Base-by-base conservation (phyloP, 306 rosid species). In the Prosopis cineraria region DNA sequence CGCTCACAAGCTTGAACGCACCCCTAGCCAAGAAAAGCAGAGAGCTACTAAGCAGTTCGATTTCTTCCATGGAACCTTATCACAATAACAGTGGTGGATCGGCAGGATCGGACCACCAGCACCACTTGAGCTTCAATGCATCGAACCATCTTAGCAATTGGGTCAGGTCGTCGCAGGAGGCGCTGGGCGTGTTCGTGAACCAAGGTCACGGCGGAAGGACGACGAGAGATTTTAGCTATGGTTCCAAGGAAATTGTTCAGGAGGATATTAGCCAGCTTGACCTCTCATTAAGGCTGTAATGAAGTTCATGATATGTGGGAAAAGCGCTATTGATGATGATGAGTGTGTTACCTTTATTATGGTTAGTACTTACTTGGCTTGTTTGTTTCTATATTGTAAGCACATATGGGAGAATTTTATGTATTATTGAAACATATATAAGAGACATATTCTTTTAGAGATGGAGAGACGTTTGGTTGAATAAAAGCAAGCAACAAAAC, bases 1-100 rank as follows among this genome's bases (percentile, higher is more conserved):
- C 76, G 98, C 98, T 52, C 98, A 94, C 80, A 94, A 91, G 72
- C 89, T 94, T 1, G 98, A 91, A 73, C 79, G 98, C 24, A 91
- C 96, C 3, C n/a, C 83, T 94, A 30, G 98, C 98, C 8, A 94
- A 94, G 89, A 94, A 90, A 79, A 91, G 96, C 81, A 83, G 91
- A 50, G 94, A 90, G 80, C 53, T 90, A 1, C 37, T 37, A 37
- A 47, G 8, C 4, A 29, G 56, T 52, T 87, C 93, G 6, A 20
- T 82, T 39, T 87, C 96, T 4, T 36, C 84, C 68, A 82, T 39
- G 73, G 83, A 68, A 39, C 33, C 82, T 36, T 68, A 73, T n/a
- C n/a, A n/a, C n/a, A n/a, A n/a, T 47, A 56, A 33, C 14, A 39
- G 6, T 65, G 70, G 30, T 4, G 30, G n/a, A 13, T 27, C 34